Evolutionary conservation across 441 rosid species (phyloP).

Genomic region (Mallotus japonicus): DNA sequence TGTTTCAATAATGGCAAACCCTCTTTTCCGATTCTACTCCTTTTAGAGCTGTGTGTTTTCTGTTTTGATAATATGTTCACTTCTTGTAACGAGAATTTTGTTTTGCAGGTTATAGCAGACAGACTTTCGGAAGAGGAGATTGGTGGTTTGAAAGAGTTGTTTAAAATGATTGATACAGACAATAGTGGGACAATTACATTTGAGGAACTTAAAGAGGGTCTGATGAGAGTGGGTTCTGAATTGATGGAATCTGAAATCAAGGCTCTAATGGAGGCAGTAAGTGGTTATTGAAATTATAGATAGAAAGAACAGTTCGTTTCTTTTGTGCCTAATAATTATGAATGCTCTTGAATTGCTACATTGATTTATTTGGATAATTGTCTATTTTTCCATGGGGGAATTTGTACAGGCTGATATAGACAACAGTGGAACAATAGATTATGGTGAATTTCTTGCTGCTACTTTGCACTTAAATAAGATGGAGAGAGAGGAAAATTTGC

Average conservation of each 20-base stretch:
- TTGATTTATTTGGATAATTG: conserved; percentile 21
- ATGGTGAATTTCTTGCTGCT: conserved; percentile 86
- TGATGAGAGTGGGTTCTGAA: conserved; percentile 71
- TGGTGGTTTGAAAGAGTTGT: conserved; percentile 79
- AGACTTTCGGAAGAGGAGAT: conserved; percentile 92
- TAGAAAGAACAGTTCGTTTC: neutral
- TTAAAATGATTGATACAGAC: conserved; percentile 85
- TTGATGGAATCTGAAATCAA: conserved; percentile 81
- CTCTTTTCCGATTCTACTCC: no score
- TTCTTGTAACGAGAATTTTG: neutral
- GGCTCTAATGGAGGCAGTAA: conserved; percentile 83
- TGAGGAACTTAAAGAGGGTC: conserved; percentile 77
- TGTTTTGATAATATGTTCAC: neutral
- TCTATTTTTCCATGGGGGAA: conserved; percentile 5
- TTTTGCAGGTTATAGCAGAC: conserved; percentile 79
- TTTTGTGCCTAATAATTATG: neutral
- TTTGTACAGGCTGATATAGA: conserved; percentile 78
- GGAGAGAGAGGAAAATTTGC: conserved; percentile 77
- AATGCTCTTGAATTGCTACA: neutral
- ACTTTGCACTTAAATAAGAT: conserved; percentile 78
- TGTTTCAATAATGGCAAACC: no score
- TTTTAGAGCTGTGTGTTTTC: neutral
- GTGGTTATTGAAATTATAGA: neutral
- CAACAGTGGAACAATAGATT: conserved; percentile 85
- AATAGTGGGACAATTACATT: conserved; percentile 77